Conservation (phyloP, 2,329 filamentous ascomycete genomes). For the Grosmannia clavigera region DNA sequence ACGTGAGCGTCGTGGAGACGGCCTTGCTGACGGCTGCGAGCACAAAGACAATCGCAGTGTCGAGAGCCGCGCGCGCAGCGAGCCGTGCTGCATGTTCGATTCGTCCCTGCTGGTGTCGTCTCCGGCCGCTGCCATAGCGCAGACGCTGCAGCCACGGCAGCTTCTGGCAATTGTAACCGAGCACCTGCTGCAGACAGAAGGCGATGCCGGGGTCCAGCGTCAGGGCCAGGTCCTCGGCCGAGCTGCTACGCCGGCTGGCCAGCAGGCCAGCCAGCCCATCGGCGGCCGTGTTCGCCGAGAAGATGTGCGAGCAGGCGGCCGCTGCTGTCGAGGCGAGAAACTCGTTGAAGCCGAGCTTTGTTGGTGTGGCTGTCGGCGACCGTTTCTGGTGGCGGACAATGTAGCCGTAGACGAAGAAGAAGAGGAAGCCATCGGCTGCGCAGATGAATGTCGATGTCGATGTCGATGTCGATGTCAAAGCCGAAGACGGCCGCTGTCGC, state of each 20-base stretch:
- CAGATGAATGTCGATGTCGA: conserved; percentile 15
- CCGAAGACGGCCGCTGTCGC: not conserved
- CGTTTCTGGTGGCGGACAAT: conserved; percentile 16
- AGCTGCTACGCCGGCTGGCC: conserved; percentile 70
- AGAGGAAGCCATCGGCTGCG: conserved; percentile 63
- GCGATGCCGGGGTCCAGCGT: conserved; percentile 81
- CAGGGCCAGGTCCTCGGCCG: conserved; percentile 65
- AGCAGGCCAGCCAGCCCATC: conserved; percentile 53
- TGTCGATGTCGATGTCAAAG: not conserved
- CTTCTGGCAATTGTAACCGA: conserved; percentile 13
- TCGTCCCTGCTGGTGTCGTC: conserved; percentile 16
- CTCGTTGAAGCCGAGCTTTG: conserved; percentile 20
- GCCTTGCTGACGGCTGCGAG: conserved; percentile 68
- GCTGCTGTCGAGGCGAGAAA: conserved; percentile 22
- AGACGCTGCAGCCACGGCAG: not conserved
- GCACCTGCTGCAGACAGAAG: conserved; percentile 64
- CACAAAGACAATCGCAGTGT: conserved; percentile 26
- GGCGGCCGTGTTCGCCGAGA: conserved; percentile 21
- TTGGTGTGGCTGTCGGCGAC: conserved; percentile 2
- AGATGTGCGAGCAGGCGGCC: conserved; percentile 36
- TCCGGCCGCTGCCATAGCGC: not conserved
- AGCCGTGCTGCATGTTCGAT: conserved; percentile 8
- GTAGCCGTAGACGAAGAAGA: conserved; percentile 67
- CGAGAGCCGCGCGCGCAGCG: conserved; percentile 21
- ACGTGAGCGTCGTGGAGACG: conserved; percentile 63